Percentiles rank a stretch among this genome's conserved stretches.
phyloP scores from a whole-genome alignment of 2,329 filamentous ascomycete genomes.

The Paracorniculantispora psalliotae region DNA sequence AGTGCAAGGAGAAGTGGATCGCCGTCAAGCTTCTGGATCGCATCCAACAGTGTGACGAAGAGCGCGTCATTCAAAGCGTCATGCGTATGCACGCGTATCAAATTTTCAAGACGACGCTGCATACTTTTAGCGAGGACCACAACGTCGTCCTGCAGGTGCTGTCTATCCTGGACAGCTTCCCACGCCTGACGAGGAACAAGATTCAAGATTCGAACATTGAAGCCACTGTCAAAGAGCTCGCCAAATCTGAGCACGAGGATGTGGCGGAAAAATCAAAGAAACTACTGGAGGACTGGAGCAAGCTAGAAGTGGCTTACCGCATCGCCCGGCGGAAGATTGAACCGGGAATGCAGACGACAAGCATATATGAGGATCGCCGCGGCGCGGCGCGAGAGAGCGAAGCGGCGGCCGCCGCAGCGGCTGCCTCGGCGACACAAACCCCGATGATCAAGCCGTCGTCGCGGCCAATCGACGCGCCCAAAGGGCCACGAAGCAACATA shows the following conservation, averaged over 20 bases:
- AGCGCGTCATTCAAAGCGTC: constrained; percentile 79
- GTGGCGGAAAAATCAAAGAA: constrained; percentile 67
- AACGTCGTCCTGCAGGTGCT: constrained; percentile 88
- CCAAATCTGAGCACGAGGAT: constrained; percentile 63
- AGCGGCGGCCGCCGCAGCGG: constrained; percentile 4
- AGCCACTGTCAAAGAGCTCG: constrained; percentile 66
- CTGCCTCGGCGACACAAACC: constrained; percentile 22
- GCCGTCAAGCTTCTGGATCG: constrained; percentile 88
- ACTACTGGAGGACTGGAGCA: constrained; percentile 80
- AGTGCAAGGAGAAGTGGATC: constrained; percentile 99
- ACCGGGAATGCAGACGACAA: constrained; percentile 53
- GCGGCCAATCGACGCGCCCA: constrained; percentile 48
- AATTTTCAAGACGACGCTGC: constrained; percentile 82
- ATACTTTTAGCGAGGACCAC: constrained; percentile 80
- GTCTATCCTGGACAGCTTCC: constrained; percentile 82
- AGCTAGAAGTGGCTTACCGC: constrained; percentile 83
- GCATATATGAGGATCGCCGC: constrained; percentile 60
- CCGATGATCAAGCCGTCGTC: constrained; percentile 38
- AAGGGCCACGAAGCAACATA: constrained; percentile 55
- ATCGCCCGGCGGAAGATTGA: constrained; percentile 88
- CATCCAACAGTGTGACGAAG: constrained; percentile 81
- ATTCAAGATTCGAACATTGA: constrained; percentile 96
- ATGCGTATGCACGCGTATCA: constrained; percentile 97
- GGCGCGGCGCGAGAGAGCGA: constrained; percentile 39
- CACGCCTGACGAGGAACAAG: constrained; percentile 91